These are phyloP conservation scores for Cantharellus cinnabarinus DNA, from an alignment of 768 basidiomycete species.

Conservation along the genomic window DNA sequence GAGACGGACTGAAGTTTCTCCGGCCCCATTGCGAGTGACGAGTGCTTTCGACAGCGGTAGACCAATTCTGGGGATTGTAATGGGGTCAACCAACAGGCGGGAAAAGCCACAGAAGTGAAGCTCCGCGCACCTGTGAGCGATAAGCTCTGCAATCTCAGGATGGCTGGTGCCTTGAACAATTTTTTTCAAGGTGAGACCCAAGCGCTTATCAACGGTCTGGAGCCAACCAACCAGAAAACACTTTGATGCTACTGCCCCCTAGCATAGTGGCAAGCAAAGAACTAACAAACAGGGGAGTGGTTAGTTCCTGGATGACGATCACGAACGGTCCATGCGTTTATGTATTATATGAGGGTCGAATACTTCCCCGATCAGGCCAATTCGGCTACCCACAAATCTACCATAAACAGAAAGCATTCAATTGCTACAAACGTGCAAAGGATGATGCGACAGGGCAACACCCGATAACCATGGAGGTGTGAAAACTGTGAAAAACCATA, in stretches of 20 bases:
- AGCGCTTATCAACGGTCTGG: constrained; percentile 1
- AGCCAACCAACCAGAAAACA: constrained; percentile 30
- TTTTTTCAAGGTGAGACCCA: constrained; percentile 1
- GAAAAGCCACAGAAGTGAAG: neutral
- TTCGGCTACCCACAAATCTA: too few relatives aligned
- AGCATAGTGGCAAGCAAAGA: constrained; percentile 19
- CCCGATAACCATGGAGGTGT: too few relatives aligned
- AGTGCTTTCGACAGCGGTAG: constrained; percentile 73
- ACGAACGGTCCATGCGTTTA: too few relatives aligned
- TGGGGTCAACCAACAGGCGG: constrained; percentile 1
- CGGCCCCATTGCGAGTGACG: constrained; percentile 71
- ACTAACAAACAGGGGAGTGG: too few relatives aligned
- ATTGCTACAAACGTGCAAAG: too few relatives aligned
- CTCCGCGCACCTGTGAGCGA: constrained; percentile 59
- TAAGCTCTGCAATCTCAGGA: constrained; percentile 83
- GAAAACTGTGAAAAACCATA: too few relatives aligned
- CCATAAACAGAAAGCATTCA: too few relatives aligned
- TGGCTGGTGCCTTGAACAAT: constrained; percentile 63
- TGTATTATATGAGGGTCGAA: too few relatives aligned
- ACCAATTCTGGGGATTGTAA: constrained; percentile 45
- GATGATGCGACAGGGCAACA: too few relatives aligned
- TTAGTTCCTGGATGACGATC: too few relatives aligned
- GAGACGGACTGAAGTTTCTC: constrained; percentile 83
- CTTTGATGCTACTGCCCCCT: constrained; percentile 36
- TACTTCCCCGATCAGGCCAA: too few relatives aligned